Base-by-base conservation (phyloP, 2,329 filamentous ascomycete genomes). In the Cladosporium sp. region DNA sequence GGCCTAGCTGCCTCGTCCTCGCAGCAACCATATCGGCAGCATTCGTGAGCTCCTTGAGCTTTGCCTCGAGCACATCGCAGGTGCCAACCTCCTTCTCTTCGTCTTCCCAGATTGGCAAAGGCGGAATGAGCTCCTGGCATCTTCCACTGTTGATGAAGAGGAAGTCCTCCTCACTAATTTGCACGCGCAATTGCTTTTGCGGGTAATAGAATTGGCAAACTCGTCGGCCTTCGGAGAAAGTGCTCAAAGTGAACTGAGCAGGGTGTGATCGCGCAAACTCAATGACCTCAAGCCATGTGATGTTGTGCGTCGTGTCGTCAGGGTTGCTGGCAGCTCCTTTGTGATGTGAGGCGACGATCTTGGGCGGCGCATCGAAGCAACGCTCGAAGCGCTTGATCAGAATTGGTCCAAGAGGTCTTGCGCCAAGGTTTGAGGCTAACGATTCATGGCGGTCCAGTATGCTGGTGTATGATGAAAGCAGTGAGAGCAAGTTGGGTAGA, bases 101-200 rank as follows among this genome's bases (percentile, higher is more conserved):
- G 74, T 96, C 92, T 74, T 96, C 92, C 66, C 91, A 87, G 59
- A 95, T 89, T 0, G 92, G 92, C 69, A 93, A 88, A 15, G 90
- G 89, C 2, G 92, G 90, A 21, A 93, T 92, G 78, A 93, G 86
- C 74, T 92, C 89, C 77, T 96, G 91, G 12, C 93, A 87, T 70
- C 92, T 91, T 32, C 92, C 92, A 47, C 91, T 93, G 64, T 88
- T 88, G 70, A 96, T 93, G 70, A 96, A 81, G 51, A 93, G 86
- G 83, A 90, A 96, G 75, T 97, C 92, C 76, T 96, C 92, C 77
- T 96, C 92, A 21, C 88, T 88, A 68, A 97, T 94, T 79, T 96
- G 92, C 10, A 96, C 90, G 58, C 91, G 87, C 70, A 89, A 86
- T 68, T 93, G 91, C 74, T 93, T 93, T 69, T 92, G 88, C 34